Conservation (phyloP, 495 filamentous ascomycete genomes). For the Penicillium maclennaniae region DNA sequence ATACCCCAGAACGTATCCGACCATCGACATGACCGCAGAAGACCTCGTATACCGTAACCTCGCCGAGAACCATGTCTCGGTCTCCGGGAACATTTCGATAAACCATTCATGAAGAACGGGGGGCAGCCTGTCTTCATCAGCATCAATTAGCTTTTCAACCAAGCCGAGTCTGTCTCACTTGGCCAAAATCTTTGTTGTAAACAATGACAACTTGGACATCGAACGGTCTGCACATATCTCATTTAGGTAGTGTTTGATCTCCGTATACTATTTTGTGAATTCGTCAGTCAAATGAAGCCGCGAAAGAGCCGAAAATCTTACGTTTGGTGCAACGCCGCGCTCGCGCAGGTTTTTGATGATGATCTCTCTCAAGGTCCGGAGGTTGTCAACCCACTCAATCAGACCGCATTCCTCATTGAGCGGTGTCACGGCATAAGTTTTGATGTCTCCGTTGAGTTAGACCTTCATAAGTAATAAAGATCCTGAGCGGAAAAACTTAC, state of each 20-base stretch:
- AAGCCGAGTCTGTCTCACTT: slow-evolving; percentile 26
- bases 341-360: slow-evolving; percentile 72
- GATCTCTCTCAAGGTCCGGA: slow-evolving; percentile 91
- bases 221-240: slow-evolving; percentile 48
- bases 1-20: slow-evolving; percentile 84
- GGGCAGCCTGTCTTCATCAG: slow-evolving; percentile 53
- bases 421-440: slow-evolving; percentile 93
- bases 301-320: slow-evolving; percentile 16
- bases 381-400: slow-evolving; percentile 98
- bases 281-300: background rate
- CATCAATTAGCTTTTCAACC: background rate
- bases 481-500: slow-evolving; percentile 30
- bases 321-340: slow-evolving; percentile 57
- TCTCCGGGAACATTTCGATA: slow-evolving; percentile 87
- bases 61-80: slow-evolving; percentile 85
- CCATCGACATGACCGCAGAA: slow-evolving; percentile 96
- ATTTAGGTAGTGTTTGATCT: slow-evolving; percentile 55
- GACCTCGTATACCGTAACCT: slow-evolving; percentile 89
- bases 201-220: slow-evolving; percentile 56
- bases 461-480: background rate
- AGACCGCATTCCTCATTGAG: slow-evolving; percentile 96
- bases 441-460: slow-evolving; percentile 61
- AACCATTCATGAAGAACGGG: slow-evolving; percentile 93
- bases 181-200: slow-evolving; percentile 60
- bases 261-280: slow-evolving; percentile 45